Base-by-base conservation (phyloP, 2,329 filamentous ascomycete species). In the Fusarium sp. region DNA sequence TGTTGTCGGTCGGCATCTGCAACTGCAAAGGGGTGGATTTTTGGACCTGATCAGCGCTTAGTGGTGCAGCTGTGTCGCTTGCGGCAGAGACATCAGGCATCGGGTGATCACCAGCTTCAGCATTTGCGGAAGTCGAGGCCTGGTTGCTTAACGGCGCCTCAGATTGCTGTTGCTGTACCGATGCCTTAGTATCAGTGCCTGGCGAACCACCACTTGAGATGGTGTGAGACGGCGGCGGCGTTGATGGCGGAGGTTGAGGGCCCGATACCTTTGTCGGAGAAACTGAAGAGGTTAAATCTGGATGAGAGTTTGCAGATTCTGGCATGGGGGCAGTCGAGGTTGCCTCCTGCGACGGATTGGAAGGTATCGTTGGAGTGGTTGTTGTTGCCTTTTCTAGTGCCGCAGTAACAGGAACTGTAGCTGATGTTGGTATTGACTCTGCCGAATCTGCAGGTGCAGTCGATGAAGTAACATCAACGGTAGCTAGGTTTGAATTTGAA, bases 11-110 rank as follows among this genome's bases (percentile, higher is more conserved):
- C 8, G 63, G 52, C 25, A 63, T 49, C 25, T 70, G 70, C 43
- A 73, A 20, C 22, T 73, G 70, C 57, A 70, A 40, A n/a, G 71
- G 60, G 40, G 75, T 71, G 55, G 66, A 66, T 57, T 73, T 73
- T 60, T 70, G 68, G 45, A 59, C 57, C 40, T 66, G 55, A 24
- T 55, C 40, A 58, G 53, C 25, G 40, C 51, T 61, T 45, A 55
- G 46, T 59, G 63, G 63, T 47, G 59, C 59, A 51, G 38, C 64
- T 46, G 32, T 40, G 38, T 58, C 55, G 54, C 55, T 60, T 32
- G 45, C 47, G 7, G 59, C 32, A 63, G 71, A 66, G 44, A 67
- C 72, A 60, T 76, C 72, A 30, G 61, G 66, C 72, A 75, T 75
- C 30, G 59, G 45, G 22, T 71, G 69, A 46, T 76, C 73, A 53